Evolutionary conservation across 257 asterid genomes (phyloP).

Genomic region (Fraxinus americana): DNA sequence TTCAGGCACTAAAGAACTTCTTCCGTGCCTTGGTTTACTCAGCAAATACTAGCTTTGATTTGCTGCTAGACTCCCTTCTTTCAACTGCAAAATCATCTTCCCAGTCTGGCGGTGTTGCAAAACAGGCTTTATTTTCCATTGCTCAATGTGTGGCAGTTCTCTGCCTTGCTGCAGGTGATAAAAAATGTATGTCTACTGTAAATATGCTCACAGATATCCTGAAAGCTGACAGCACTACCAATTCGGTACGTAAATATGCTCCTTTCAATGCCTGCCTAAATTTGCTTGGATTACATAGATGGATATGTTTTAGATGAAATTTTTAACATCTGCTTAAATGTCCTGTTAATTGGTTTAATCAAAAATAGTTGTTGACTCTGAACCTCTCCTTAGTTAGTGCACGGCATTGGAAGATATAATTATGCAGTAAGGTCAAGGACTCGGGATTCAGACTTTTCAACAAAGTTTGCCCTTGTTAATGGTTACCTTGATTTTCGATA

Average conservation of each 20-base stretch:
- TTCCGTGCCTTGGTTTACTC: constrained; percentile 87
- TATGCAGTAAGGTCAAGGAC: not conserved
- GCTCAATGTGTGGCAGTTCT: constrained; percentile 99
- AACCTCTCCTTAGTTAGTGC: constrained; percentile 12
- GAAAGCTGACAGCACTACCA: constrained; percentile 73
- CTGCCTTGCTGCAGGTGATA: constrained; percentile 91
- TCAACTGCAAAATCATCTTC: constrained; percentile 86
- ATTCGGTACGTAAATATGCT: constrained; percentile 62
- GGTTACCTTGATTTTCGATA: not conserved
- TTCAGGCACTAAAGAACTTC: constrained; percentile 86
- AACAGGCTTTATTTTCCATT: constrained; percentile 91
- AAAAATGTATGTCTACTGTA: constrained; percentile 80
- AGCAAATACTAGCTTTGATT: constrained; percentile 97
- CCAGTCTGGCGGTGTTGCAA: constrained; percentile 88
- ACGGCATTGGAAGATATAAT: not conserved
- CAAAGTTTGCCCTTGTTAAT: not conserved
- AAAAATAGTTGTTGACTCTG: constrained; percentile 9
- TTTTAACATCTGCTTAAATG: not conserved
- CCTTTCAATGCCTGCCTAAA: constrained; percentile 14
- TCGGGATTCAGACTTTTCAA: not conserved
- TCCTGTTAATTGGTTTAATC: constrained; percentile 11
- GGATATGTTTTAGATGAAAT: not conserved
- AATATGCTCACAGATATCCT: constrained; percentile 88
- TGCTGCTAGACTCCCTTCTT: constrained; percentile 87
- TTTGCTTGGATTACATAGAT: constrained; percentile 4